Evolutionary conservation across 257 asterid genomes (phyloP), one percentile per base, ranked within the genome.

Genomic region (Solanum arcanum): DNA sequence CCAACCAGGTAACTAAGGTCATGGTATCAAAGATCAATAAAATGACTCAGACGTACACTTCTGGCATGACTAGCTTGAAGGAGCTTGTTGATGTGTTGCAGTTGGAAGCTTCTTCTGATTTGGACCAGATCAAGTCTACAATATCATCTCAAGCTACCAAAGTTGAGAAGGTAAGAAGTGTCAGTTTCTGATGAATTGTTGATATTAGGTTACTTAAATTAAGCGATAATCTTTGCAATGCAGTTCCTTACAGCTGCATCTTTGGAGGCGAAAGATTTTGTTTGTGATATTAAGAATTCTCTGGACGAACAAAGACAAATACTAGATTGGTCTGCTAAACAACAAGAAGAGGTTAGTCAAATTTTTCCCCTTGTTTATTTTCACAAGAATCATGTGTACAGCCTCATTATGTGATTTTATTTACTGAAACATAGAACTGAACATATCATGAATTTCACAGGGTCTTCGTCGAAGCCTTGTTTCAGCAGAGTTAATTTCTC

Each of bases 401-500:
- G 23, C 68, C 64, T 81, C 12, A 76, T 77, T 86, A 85, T 56
- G 68, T 42, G 20, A 29, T 44, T 62, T 78, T 44, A 85, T 59
- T 83, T 86, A 83, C 70, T 60, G 18, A 74, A 87, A 66, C 64
- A 77, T 60, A 25, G 72, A 47, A 83, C 37, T 44, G 52, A 83
- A 84, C 13, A 76, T 5, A 52, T 35, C 60, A 13, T 59, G 29
- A 60, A 49, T 49, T 69, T 44, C 69, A 37, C 87, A 95, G 98
- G 98, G 94, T 72, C 89, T 94, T 73, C 92, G 86, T 59, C 90
- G 89, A 89, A 91, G 92, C 87, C 86, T 93, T 87, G 88, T 90
- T 90, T 93, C 96, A 23, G 92, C 98, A 85, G 91, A 94, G 89
- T 90, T 84, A 74, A 92, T 94, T 86, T 93, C 98, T 78, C 90